A percentile compares a stretch with the other conserved stretches of the same genome.
Evolutionary conservation across 2,329 filamentous ascomycete genomes (phyloP).

Genomic region (Metarhizium anisopliae): DNA sequence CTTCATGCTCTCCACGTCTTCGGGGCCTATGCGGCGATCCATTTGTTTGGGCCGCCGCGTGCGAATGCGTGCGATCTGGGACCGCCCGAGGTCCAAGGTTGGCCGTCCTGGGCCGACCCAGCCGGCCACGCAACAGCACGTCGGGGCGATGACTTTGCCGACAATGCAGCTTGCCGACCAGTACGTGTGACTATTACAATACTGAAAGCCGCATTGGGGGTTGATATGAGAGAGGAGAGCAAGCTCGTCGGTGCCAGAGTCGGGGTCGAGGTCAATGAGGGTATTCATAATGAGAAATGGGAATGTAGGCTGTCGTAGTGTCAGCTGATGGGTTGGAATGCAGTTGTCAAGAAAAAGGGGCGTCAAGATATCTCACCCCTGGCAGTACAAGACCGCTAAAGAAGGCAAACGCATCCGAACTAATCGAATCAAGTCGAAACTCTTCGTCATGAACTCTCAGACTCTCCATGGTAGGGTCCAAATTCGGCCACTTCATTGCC

Average conservation of each 20-base stretch:
- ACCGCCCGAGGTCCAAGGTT: slow-evolving; percentile 55
- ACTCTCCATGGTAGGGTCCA: slow-evolving; percentile 52
- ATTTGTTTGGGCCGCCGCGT: slow-evolving; percentile 46
- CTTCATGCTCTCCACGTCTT: slow-evolving; percentile 57
- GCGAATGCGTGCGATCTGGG: slow-evolving; percentile 62
- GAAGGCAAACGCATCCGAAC: slow-evolving; percentile 68
- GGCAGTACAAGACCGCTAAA: slow-evolving; percentile 67
- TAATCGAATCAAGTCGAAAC: slow-evolving; percentile 47
- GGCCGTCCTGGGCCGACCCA: slow-evolving; percentile 68
- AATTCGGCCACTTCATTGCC: slow-evolving; percentile 70
- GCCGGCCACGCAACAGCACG: slow-evolving; percentile 60
- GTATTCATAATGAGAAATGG: slow-evolving; percentile 74
- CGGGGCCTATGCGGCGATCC: slow-evolving; percentile 35
- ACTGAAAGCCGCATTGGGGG: slow-evolving; percentile 66
- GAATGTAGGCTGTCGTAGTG: slow-evolving; percentile 39
- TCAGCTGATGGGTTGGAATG: background rate
- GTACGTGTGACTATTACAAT: slow-evolving; percentile 65
- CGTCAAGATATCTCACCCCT: slow-evolving; percentile 38
- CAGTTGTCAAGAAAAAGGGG: background rate
- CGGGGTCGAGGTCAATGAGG: slow-evolving; percentile 65
- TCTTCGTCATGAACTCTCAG: slow-evolving; percentile 53
- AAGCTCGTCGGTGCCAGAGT: slow-evolving; percentile 55
- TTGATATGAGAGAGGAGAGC: slow-evolving; percentile 60
- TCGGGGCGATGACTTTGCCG: slow-evolving; percentile 66
- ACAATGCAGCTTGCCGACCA: slow-evolving; percentile 66